Evolutionary conservation across 2,329 filamentous ascomycete species (phyloP), one percentile per base, ranked within the genome.

Genomic region (Metarhizium album): DNA sequence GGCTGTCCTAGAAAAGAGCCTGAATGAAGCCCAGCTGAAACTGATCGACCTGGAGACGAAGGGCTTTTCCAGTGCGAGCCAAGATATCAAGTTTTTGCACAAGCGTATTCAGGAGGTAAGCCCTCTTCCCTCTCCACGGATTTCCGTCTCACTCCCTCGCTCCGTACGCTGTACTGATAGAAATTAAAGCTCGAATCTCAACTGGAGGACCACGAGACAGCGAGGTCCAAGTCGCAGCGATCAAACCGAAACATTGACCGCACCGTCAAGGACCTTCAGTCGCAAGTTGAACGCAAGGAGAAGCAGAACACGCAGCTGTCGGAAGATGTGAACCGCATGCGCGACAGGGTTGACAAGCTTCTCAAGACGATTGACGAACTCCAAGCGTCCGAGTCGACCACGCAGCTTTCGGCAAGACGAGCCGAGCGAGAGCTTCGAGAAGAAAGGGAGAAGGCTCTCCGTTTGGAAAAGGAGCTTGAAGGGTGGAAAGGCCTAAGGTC

Each of bases 41-140:
- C 81, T 95, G 51, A 85, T 98, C 48, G 93, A 97, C 64, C 76
- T 97, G 8, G 91, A 98, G 72, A 97, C 93, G 42, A 97, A 97
- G 74, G 90, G 90, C 49, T 97, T 95, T 70, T 93, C 90, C 20
- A 94, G 85, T 57, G 87, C 87, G 23, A 95, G 90, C 66, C 89
- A 95, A 61, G 91, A 97, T 68, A 88, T 97, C 58, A 86, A 93
- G 62, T 97, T 96, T 73, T 70, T 97, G 61, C 87, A 96, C 69
- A 91, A 90, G 63, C 82, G 91, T 47, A 89, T 98, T 57, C 90
- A 96, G 72, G 91, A 97, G 79, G 90, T 95, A 75, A 78, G 81
- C 66, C n/a, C n/a, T n/a, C n/a, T n/a, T n/a, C n/a, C n/a, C n/a
- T n/a, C n/a, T n/a, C n/a, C n/a, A n/a, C n/a, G n/a, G n/a, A n/a